phyloP scores from a whole-genome alignment of 306 rosid species.

The Comarum palustre region DNA sequence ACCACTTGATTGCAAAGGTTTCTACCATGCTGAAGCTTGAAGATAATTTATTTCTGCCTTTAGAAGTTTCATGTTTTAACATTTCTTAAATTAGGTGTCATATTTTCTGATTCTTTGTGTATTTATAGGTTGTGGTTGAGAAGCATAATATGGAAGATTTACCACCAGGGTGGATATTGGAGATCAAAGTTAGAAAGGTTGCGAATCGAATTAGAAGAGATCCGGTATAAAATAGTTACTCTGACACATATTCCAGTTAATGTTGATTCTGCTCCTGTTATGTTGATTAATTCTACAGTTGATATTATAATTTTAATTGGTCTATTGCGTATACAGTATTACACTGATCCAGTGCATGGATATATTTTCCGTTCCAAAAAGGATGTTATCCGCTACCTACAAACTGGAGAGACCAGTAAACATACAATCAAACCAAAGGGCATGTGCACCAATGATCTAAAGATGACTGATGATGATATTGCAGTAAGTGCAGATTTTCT shows the following conservation, averaged over 20 bases:
- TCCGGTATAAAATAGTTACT: constrained; percentile 31
- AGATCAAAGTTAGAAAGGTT: constrained; percentile 49
- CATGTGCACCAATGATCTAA: constrained; percentile 18
- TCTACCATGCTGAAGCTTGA: not conserved
- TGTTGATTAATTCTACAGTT: not conserved
- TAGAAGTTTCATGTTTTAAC: constrained; percentile 14
- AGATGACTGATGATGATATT: constrained; percentile 20
- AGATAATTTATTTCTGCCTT: not conserved
- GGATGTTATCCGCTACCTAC: constrained; percentile 39
- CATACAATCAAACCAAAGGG: constrained; percentile 41
- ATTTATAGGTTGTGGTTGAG: constrained; percentile 54
- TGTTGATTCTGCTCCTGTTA: not conserved
- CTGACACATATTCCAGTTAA: not conserved
- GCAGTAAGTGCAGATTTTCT: constrained; percentile 30
- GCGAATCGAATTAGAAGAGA: constrained; percentile 38
- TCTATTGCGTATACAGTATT: constrained; percentile 30
- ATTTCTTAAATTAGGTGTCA: constrained; percentile 20
- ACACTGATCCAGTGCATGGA: constrained; percentile 48
- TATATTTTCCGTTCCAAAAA: constrained; percentile 47
- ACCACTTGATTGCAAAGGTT: not conserved
- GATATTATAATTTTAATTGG: not conserved
- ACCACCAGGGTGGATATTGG: constrained; percentile 76
- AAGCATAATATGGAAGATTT: constrained; percentile 55
- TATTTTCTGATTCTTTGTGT: constrained; percentile 24
- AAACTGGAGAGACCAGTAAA: constrained; percentile 43